These are phyloP conservation scores for Cordia subcordata DNA, from an alignment of 257 asterid genomes.

Conservation along the genomic window DNA sequence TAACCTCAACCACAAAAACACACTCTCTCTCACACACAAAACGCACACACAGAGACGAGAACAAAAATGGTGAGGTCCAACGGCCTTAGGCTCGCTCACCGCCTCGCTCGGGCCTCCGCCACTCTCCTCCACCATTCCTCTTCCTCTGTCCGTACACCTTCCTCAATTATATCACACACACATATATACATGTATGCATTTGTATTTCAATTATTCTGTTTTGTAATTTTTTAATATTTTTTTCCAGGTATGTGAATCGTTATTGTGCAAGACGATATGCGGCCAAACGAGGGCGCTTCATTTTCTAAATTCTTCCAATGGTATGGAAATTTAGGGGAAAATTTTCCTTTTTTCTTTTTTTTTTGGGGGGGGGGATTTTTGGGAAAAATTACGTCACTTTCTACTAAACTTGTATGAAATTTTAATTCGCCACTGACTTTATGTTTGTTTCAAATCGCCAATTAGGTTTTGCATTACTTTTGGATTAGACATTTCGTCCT, in stretches of 20 bases:
- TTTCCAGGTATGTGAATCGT: background rate
- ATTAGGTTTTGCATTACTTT: too few species aligned
- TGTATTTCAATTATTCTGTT: background rate
- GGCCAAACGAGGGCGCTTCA: background rate
- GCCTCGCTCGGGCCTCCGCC: slow-evolving; percentile 15
- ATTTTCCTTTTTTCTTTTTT: too few species aligned
- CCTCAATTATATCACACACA: background rate
- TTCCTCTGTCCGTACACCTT: slow-evolving; percentile 5
- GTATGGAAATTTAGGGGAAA: background rate
- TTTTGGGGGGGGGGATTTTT: too few species aligned
- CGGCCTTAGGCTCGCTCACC: slow-evolving; percentile 18
- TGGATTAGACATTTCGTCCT: too few species aligned
- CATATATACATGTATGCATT: background rate
- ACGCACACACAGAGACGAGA: background rate
- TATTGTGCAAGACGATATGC: background rate
- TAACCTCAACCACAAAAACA: background rate
- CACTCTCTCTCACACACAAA: background rate
- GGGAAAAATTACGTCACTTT: background rate
- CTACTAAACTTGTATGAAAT: too few species aligned
- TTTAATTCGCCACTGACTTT: too few species aligned
- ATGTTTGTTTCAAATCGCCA: too few species aligned
- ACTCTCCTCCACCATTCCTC: slow-evolving; percentile 10
- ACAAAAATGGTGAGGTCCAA: slow-evolving; percentile 22
- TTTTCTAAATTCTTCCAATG: background rate
- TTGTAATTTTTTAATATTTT: background rate